Conservation (phyloP, 495 filamentous ascomycete species). For the Tuber calosporum region DNA sequence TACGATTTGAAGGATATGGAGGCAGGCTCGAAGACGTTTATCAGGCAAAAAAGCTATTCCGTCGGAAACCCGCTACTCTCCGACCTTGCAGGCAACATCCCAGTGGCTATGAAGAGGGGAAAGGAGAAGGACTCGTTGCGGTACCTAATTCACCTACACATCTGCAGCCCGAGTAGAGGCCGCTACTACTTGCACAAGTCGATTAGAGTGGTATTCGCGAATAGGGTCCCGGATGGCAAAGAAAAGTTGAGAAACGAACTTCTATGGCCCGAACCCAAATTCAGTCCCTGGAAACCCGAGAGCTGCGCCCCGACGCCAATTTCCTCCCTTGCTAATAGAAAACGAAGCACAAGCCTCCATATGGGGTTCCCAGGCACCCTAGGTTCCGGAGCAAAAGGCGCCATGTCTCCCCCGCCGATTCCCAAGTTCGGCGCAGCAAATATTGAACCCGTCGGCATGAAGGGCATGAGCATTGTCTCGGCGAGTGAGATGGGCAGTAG, state of each 20-base stretch:
- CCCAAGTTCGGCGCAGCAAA: conserved; percentile 12
- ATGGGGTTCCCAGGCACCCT: conserved; percentile 17
- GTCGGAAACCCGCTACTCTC: conserved; percentile 56
- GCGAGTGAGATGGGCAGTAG: conserved; percentile 15
- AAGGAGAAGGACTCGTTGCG: conserved; percentile 71
- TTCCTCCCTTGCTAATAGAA: conserved; percentile 29
- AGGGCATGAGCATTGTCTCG: conserved; percentile 13
- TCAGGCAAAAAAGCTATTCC: conserved; percentile 90
- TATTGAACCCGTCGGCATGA: conserved; percentile 4
- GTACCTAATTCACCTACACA: conserved; percentile 90
- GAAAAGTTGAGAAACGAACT: conserved; percentile 89
- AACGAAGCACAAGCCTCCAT: conserved; percentile 34
- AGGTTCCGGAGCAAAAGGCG: conserved; percentile 10
- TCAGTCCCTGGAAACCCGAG: conserved; percentile 71
- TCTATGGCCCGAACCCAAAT: conserved; percentile 79
- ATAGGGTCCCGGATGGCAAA: conserved; percentile 93
- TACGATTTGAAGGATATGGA: conserved; percentile 97
- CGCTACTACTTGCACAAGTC: conserved; percentile 86
- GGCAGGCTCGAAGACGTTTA: conserved; percentile 88
- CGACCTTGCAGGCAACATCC: conserved; percentile 23
- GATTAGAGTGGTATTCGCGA: conserved; percentile 93
- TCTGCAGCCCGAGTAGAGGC: conserved; percentile 76
- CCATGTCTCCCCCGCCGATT: conserved; percentile 15
- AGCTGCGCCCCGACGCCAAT: conserved; percentile 43
- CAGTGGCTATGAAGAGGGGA: conserved; percentile 29